Evolutionary conservation across 306 rosid genomes (phyloP).

Genomic region (Canavalia ensiformis): DNA sequence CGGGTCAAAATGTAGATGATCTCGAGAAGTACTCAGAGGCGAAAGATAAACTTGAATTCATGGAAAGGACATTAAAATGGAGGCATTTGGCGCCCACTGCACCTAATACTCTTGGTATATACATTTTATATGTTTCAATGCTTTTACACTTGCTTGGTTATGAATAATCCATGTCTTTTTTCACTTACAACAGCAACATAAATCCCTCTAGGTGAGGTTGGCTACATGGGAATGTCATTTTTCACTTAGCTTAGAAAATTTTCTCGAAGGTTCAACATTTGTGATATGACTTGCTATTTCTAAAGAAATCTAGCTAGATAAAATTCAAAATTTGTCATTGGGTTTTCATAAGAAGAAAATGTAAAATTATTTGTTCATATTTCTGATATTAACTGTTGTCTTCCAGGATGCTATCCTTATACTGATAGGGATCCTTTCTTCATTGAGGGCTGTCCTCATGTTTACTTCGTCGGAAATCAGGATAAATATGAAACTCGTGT

Average conservation of each 20-base stretch:
- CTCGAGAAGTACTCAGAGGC: constrained; percentile 91
- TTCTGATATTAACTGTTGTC: constrained; percentile 32
- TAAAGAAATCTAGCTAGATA: constrained; percentile 32
- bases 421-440: constrained; percentile 89
- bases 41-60: constrained; percentile 78
- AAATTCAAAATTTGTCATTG: neutral
- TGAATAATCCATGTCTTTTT: constrained; percentile 31
- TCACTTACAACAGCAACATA: neutral
- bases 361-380: constrained; percentile 6
- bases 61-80: constrained; percentile 96
- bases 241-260: constrained; percentile 28
- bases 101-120: constrained; percentile 96
- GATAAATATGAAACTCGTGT: constrained; percentile 75
- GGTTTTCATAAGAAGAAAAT: neutral
- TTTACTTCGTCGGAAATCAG: constrained; percentile 92
- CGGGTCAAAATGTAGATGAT: constrained; percentile 91
- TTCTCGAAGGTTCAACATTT: constrained; percentile 28
- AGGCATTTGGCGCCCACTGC: constrained; percentile 98
- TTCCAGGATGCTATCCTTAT: constrained; percentile 95
- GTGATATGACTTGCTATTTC: constrained; percentile 33
- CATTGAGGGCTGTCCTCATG: constrained; percentile 92
- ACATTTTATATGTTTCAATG: constrained; percentile 38
- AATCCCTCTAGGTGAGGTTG: no score
- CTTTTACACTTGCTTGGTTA: constrained; percentile 37
- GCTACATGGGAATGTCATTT: neutral